Conservation (phyloP, 805 yeast species). For the Nakazawaea anatomiae region DNA sequence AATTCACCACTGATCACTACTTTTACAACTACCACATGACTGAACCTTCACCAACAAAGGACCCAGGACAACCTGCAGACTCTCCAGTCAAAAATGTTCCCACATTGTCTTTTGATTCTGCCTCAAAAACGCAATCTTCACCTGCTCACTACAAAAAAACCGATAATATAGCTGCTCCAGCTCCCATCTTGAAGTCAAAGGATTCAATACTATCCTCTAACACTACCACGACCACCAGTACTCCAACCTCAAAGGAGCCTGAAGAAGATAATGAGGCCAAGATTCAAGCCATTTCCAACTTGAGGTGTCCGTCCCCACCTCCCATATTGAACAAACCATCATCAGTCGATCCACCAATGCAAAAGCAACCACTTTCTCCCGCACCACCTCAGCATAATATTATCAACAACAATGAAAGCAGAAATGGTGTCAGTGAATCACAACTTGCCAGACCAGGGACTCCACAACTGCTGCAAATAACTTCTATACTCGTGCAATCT, state of each 20-base stretch:
- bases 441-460: not conserved
- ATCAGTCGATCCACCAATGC: slow-evolving; percentile 13
- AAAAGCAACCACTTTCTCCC: slow-evolving; percentile 19
- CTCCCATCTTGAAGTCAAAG: not conserved
- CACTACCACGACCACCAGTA: not conserved
- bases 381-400: slow-evolving; percentile 11
- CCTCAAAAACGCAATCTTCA: slow-evolving; percentile 4
- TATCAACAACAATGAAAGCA: slow-evolving; percentile 10
- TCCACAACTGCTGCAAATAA: slow-evolving; percentile 3
- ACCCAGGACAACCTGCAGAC: not conserved
- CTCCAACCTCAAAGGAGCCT: not conserved
- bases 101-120: slow-evolving; percentile 7
- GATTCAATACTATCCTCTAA: not conserved
- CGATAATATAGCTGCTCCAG: not conserved
- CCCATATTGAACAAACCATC: slow-evolving; percentile 37
- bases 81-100: not conserved
- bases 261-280: slow-evolving; percentile 26
- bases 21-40: not conserved
- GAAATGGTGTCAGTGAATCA: too few relatives aligned
- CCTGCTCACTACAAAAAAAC: not conserved
- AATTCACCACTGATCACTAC: too few relatives aligned
- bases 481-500: slow-evolving; percentile 10
- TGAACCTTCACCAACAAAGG: not conserved
- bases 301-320: slow-evolving; percentile 70
- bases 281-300: slow-evolving; percentile 50